These are phyloP conservation scores for Penicillium steckii DNA, from an alignment of 495 filamentous ascomycete genomes.

Conservation along the genomic window DNA sequence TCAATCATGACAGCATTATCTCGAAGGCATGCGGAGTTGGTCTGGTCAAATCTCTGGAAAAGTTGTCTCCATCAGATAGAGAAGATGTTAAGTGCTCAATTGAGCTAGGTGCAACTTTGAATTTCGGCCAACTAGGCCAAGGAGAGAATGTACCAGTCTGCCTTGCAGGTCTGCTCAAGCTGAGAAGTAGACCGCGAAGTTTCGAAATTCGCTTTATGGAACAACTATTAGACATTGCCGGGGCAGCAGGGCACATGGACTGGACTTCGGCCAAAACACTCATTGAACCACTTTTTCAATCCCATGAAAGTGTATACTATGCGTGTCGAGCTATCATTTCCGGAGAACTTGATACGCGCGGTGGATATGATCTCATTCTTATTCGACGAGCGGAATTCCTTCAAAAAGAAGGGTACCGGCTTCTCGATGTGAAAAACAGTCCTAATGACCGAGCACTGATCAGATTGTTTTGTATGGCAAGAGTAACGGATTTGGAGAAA, in stretches of 20 bases:
- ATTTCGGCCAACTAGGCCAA: conserved; percentile 40
- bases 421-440: conserved; percentile 14
- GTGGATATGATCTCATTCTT: conserved; percentile 34
- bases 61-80: conserved; percentile 19
- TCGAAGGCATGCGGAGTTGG: conserved; percentile 29
- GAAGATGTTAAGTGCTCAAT: conserved; percentile 37
- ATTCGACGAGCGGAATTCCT: conserved; percentile 20
- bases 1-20: conserved; percentile 38
- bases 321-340: conserved; percentile 26
- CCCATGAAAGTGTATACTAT: conserved; percentile 28
- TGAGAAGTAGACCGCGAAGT: conserved; percentile 22
- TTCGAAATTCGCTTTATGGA: conserved; percentile 39
- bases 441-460: conserved; percentile 30
- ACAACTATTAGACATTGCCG: conserved; percentile 37
- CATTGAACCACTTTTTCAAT: conserved; percentile 33
- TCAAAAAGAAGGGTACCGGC: conserved; percentile 22
- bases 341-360: conserved; percentile 16
- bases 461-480: conserved; percentile 35
- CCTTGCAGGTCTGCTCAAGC: conserved; percentile 20
- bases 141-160: conserved; percentile 35
- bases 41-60: conserved; percentile 23
- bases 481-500: conserved; percentile 21
- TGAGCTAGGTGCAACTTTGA: conserved; percentile 46
- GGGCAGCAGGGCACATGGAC: conserved; percentile 37
- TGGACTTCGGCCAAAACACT: conserved; percentile 34